Base-by-base conservation (phyloP, 441 rosid species). In the Euphorbia celastroides region DNA sequence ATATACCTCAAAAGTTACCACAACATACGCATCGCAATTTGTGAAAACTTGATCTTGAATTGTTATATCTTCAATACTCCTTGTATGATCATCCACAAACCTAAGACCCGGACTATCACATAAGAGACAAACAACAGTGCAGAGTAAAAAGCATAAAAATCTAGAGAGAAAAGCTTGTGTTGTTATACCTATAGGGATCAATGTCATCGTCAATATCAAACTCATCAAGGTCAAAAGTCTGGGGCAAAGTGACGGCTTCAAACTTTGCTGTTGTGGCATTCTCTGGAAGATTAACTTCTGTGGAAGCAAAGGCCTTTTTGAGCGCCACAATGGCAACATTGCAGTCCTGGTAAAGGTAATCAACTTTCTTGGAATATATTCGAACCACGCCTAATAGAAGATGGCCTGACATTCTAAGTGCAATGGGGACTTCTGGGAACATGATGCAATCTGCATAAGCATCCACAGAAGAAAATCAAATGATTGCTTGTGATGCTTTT, bases 321-420 rank as follows among this genome's bases (percentile, higher is more conserved):
- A 94, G 77, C 59, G 84, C 81, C 69, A 72, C 59, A 48, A 75
- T 76, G 16, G 75, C 63, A 34, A 73, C 70, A 58, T 75, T 79
- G 22, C 91, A 94, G 59, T 94, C 99, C 27, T 82, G 86, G 72
- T 67, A 74, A 32, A 92, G 86, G 69, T 86, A 94, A 52, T 94
- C 96, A n/a, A 92, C 94, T 77, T 94, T 85, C 85, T 86, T 91
- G 0, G 97, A 83, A 66, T 89, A 94, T 65, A 94, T 92, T 51
- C 96, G 79, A 74, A 88, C 97, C 71, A 94, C 85, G 0, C 99
- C 99, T 28, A 92, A 66, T 50, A 94, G 79, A 68, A 94, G 96
- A 58, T 92, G 91, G 32, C 97, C 83, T 1, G 96, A 87, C 85
- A 88, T 69, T 72, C 99, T 86, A 67, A 92, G 72, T 0, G 98